Evolutionary conservation across 2,329 filamentous ascomycete genomes (phyloP), one percentile per base, ranked within the genome.

Genomic region (Fusarium sp.): DNA sequence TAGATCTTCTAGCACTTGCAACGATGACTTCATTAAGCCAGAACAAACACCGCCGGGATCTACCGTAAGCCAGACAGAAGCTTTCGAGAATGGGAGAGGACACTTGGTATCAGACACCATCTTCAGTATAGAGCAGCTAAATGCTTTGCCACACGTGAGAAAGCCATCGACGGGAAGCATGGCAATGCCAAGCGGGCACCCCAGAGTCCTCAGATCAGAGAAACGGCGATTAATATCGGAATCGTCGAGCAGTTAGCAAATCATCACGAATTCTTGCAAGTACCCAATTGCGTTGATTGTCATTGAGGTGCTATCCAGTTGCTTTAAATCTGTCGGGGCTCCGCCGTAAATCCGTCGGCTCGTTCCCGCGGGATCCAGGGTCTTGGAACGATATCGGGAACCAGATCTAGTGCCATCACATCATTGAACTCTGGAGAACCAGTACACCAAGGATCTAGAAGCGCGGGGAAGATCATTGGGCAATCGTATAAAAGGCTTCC

Each of bases 311-410:
- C 28, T 51, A 22, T 26, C 31, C 28, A 12, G 30, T 30, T 41
- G 31, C 18, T 28, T 51, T 31, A 26, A 38, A 39, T 16, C 16
- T 38, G 36, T 62, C 44, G 28, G 31, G 42, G 41, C 28, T 67
- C 53, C 65, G 74, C 61, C 56, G 58, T 74, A 74, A 77, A 74
- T 54, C 70, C 70, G 74, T 68, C 64, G 68, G 74, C 44, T 65
- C 59, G 50, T 69, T 56, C 70, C 64, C 47, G 50, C 66, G 72
- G 65, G 31, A 50, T 61, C 42, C 70, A 31, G 50, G 33, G 50
- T 41, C 50, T 18, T 54, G 50, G 24, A 54, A 48, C 36, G 28
- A 61, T 39, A 36, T 63, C 57, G 68, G 64, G 18, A 55, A 39
- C 63, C 39, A 74, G 55, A 65, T 74, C 42, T 72, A 54, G 56